These are phyloP conservation scores for Colletotrichum abscissum DNA, from an alignment of 2,329 filamentous ascomycete species.

Conservation along the genomic window DNA sequence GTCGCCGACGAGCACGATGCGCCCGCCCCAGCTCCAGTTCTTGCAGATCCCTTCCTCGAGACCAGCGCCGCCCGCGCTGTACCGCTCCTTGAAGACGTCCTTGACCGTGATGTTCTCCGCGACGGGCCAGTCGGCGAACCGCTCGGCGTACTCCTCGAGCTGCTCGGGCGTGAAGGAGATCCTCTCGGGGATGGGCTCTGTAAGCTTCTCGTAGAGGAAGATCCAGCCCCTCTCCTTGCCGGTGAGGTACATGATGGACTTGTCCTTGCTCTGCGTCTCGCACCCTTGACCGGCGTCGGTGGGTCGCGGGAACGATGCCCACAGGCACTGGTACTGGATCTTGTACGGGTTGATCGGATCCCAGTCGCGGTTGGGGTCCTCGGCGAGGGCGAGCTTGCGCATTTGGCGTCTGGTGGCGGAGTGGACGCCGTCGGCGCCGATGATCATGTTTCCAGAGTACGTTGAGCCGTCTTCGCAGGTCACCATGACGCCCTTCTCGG, in stretches of 20 bases:
- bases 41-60: constrained; percentile 50
- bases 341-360: constrained; percentile 33
- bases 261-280: constrained; percentile 45
- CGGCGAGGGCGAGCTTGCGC: constrained; percentile 42
- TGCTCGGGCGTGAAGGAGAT: constrained; percentile 41
- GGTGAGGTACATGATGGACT: constrained; percentile 44
- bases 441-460: constrained; percentile 47
- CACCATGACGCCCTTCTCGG: constrained; percentile 41
- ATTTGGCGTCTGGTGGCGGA: constrained; percentile 49
- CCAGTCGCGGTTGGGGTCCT: constrained; percentile 23
- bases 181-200: constrained; percentile 39
- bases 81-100: constrained; percentile 43
- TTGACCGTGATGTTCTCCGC: constrained; percentile 41
- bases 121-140: constrained; percentile 43
- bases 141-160: constrained; percentile 38
- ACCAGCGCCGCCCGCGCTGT: constrained; percentile 43
- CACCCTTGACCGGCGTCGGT: constrained; percentile 40
- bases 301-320: constrained; percentile 44
- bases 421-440: constrained; percentile 58
- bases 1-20: constrained; percentile 50
- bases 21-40: constrained; percentile 48
- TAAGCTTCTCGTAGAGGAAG: constrained; percentile 46
- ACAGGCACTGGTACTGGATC: constrained; percentile 47
- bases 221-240: constrained; percentile 45
- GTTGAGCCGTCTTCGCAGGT: constrained; percentile 46